Evolutionary conservation across 78 protist species (phyloP), one percentile per base, ranked within the genome.

Genomic region (Pigoraptor vietnamica): DNA sequence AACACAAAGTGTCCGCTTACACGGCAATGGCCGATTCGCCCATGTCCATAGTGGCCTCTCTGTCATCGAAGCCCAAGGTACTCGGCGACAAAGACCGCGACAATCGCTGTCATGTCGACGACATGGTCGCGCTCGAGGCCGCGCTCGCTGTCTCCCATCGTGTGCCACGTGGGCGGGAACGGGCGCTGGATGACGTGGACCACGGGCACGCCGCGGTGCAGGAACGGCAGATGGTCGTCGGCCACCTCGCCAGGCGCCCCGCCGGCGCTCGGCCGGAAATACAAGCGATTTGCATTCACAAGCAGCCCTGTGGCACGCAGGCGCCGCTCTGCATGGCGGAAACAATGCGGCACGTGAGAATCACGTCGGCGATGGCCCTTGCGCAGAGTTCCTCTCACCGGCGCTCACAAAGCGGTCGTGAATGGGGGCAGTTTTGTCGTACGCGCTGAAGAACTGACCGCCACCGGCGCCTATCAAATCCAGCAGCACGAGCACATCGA

Each of bases 91-190:
- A 19, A 24, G 33, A n/a, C 39, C 1, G 14, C 1, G 9, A 35
- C 81, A 86, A 37, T 14, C 89, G 81, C 37, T n/a, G 81, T 2
- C 86, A 81, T 10, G 88, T 56, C 25, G 89, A 91, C 39, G 89
- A 91, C 40, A 87, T 56, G 38, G 48, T 10, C 87, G 56, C 23
- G 37, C 87, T 10, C 34, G 79, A 91, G 48, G 92, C 1, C 37
- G 83, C 10, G 37, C 29, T 14, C 81, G 38, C 88, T 39, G n/a
- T 92, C 94, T 2, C 33, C 91, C 23, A 2, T 2, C 33, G 95
- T 93, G 93, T 93, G 95, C 95, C 95, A 93, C 24, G 29, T 29
- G 35, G 34, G 0, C 2, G 96, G 96, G 29, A 95, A 95, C 32
- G 94, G 94, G 23, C 0, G 0, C 39, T 92, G 37, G 25, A 95